Evolutionary conservation across 2,329 filamentous ascomycete genomes (phyloP).

Genomic region (Apiospora aurea): DNA sequence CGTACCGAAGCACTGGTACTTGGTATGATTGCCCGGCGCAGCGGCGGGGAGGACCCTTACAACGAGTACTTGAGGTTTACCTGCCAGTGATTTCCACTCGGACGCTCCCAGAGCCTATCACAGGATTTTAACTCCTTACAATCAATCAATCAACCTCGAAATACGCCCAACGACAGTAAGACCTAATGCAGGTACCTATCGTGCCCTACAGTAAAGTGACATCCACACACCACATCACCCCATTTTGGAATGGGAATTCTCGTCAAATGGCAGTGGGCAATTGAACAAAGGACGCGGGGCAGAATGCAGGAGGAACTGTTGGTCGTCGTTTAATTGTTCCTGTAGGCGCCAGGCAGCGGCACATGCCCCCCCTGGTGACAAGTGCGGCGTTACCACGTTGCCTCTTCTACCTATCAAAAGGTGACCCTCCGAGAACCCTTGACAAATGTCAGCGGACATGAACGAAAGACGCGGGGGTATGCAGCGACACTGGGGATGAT

Average conservation of each 20-base stretch:
- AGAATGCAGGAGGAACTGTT: background rate
- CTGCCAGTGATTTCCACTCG: background rate
- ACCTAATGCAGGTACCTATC: slow-evolving; percentile 11
- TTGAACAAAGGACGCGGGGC: slow-evolving; percentile 1
- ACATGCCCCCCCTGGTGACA: background rate
- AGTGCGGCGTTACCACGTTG: background rate
- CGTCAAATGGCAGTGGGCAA: background rate
- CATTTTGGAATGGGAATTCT: background rate
- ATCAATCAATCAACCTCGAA: background rate
- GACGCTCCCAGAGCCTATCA: background rate
- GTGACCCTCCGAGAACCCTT: no score
- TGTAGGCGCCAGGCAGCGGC: background rate
- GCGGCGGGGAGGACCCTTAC: background rate
- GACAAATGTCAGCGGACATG: no score
- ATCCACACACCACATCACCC: slow-evolving; percentile 20
- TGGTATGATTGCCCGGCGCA: no score
- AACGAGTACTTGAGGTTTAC: slow-evolving; percentile 1
- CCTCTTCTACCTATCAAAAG: background rate
- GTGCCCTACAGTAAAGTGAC: background rate
- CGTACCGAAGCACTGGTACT: background rate
- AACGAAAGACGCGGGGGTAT: no score
- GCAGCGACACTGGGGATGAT: background rate
- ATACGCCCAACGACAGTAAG: background rate
- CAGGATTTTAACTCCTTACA: background rate
- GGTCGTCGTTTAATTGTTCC: background rate